Conservation (phyloP, 768 basidiomycete genomes). For the Leccinum boreale region DNA sequence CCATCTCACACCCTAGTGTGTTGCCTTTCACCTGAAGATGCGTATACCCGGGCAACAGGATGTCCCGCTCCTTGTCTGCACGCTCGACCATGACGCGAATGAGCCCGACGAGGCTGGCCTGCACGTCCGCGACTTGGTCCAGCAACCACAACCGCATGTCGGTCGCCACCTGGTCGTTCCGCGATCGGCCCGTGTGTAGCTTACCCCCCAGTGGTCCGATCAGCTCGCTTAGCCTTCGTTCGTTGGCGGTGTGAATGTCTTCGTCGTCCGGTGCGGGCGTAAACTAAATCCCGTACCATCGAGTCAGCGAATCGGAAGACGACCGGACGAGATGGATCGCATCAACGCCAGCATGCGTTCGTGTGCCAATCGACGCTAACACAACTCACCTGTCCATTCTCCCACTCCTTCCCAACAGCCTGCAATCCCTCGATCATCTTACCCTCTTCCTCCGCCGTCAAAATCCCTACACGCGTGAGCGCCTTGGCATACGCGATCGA, state of each 20-base stretch:
- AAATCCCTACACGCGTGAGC: conserved; percentile 73
- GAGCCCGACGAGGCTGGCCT: conserved; percentile 67
- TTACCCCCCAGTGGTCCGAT: conserved; percentile 93
- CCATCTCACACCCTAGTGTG: neutral
- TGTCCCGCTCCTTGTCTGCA: conserved; percentile 90
- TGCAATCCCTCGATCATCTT: conserved; percentile 73
- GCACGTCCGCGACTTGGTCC: conserved; percentile 66
- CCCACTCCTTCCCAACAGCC: conserved; percentile 84
- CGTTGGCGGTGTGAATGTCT: conserved; percentile 99
- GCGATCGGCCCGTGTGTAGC: conserved; percentile 93
- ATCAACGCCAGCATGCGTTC: no score
- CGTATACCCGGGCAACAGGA: conserved; percentile 93
- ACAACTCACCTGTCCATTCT: conserved; percentile 54
- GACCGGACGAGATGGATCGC: neutral
- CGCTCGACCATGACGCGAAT: conserved; percentile 88
- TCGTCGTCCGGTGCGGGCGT: conserved; percentile 82
- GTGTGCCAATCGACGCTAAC: neutral
- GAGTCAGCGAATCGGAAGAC: neutral
- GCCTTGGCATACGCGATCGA: conserved; percentile 97
- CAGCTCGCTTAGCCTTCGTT: conserved; percentile 88
- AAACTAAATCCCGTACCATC: conserved; percentile 54
- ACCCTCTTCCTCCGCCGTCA: conserved; percentile 71
- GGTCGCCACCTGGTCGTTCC: conserved; percentile 98
- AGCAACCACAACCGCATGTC: conserved; percentile 98
- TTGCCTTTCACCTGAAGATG: conserved; percentile 74